A percentile compares a stretch with the other conserved stretches of the same genome.
These are phyloP conservation scores for Trichophyton benhamiae DNA, from an alignment of 2,329 filamentous ascomycete species.

Conservation along the genomic window DNA sequence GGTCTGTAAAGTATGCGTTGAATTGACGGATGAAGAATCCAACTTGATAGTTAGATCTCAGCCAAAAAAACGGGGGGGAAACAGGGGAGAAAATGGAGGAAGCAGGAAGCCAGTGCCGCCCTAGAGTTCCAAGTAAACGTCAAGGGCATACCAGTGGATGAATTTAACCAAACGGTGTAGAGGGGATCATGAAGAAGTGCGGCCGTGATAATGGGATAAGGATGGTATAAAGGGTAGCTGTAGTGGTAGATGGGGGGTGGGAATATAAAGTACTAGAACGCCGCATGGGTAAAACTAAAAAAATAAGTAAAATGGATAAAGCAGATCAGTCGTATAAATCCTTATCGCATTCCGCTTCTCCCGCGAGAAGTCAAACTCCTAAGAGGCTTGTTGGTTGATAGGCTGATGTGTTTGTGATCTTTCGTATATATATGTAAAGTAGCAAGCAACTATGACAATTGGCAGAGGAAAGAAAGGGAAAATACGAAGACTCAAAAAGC, in stretches of 20 bases:
- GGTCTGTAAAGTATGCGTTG: not conserved
- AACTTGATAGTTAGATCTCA: not conserved
- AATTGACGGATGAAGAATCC: not conserved
- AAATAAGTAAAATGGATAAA: no score
- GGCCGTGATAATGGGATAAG: not conserved
- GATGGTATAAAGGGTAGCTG: not conserved
- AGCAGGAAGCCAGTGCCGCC: not conserved
- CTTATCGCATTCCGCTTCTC: constrained; percentile 1
- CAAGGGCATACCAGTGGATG: not conserved
- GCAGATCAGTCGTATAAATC: not conserved
- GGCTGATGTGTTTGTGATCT: not conserved
- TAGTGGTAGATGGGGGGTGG: not conserved
- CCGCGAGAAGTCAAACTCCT: not conserved
- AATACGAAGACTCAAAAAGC: not conserved
- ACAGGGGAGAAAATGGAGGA: not conserved
- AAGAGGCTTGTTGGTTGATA: not conserved
- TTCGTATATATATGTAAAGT: constrained; percentile 1
- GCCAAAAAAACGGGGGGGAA: not conserved
- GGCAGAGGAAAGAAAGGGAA: not conserved
- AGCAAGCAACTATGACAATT: not conserved
- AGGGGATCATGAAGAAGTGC: not conserved
- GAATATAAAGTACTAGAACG: not conserved
- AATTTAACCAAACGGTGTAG: not conserved
- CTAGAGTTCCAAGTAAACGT: not conserved
- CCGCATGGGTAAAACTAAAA: not conserved